Evolutionary conservation across 148 eudicot species (phyloP).

Genomic region (Chenopodium album): DNA sequence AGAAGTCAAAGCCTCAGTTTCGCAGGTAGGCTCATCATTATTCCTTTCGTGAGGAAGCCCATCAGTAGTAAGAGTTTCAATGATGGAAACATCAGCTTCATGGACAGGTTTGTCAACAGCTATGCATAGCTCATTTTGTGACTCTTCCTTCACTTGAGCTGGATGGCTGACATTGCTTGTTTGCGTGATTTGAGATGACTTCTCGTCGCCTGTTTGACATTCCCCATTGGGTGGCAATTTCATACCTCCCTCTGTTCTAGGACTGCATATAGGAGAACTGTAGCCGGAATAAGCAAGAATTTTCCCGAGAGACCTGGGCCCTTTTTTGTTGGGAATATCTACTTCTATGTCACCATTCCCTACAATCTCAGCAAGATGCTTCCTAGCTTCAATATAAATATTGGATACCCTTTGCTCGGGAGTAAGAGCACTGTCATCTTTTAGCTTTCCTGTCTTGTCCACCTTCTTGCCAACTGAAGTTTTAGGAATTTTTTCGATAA

Average conservation of each 20-base stretch:
- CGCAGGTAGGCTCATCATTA: conserved; percentile 29
- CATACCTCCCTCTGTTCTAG: conserved; percentile 43
- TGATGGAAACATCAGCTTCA: conserved; percentile 25
- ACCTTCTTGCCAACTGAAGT: conserved; percentile 43
- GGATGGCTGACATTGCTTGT: conserved; percentile 22
- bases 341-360: conserved; percentile 51
- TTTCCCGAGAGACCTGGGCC: conserved; percentile 71
- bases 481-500: conserved; percentile 63
- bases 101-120: conserved; percentile 28
- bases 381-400: conserved; percentile 79
- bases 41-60: conserved; percentile 28
- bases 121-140: conserved; percentile 26
- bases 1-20: conserved; percentile 18
- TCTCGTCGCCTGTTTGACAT: conserved; percentile 31
- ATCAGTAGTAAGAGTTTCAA: conserved; percentile 22
- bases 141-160: conserved; percentile 31
- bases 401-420: conserved; percentile 58
- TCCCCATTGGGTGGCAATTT: conserved; percentile 34
- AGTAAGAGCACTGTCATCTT: conserved; percentile 29
- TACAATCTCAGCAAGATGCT: conserved; percentile 86
- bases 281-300: conserved; percentile 71
- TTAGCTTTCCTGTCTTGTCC: conserved; percentile 36
- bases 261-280: conserved; percentile 61
- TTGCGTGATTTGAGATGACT: conserved; percentile 22
- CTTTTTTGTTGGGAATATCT: conserved; percentile 37